Base-by-base conservation (phyloP, 2,329 filamentous ascomycete species). In the Fusarium agapanthi region DNA sequence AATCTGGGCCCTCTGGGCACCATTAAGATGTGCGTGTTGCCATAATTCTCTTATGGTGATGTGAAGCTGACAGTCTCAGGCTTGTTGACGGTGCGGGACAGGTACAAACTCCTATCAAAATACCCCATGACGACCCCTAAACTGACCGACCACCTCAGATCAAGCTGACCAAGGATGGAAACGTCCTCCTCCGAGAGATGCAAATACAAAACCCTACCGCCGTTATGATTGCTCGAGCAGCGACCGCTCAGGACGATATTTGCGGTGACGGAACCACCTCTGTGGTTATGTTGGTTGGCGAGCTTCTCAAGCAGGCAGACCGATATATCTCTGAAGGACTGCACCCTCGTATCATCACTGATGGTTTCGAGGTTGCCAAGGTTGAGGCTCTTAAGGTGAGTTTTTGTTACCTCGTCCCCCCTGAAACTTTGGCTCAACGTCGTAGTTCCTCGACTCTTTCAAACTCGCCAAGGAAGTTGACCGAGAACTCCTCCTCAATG, bases 141-240 rank as follows among this genome's bases (percentile, higher is more conserved):
- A 77, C 79, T 80, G 73, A 81, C 75, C 67, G 71, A 65, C 44
- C 56, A 78, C 76, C 69, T 38, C 77, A 96, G 90, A 99, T 99
- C 86, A 99, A 99, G 86, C 89, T 99, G 82, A 99, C 96, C 78
- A 99, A 99, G 84, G 96, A 99, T 85, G 96, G 96, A 81, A 98
- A 97, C 80, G 95, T 98, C 69, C 87, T 92, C 32, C 84, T 92
- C 73, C 86, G 90, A 78, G 90, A 92, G 82, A 92, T 92, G 90
- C 95, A 98, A 90, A 98, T 98, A 81, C 95, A 98, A 86, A 98
- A 98, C 84, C 96, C 96, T 34, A 99, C 96, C 40, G 96, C 96
- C 75, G 96, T 96, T 71, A 92, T 92, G 90, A 92, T 92, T 82
- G 90, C 90, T 64, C 86, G 90, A 81, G 95, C 95, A 79, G 96